Base-by-base conservation (phyloP, 257 asterid species). In the Nicotiana tomentosiformis region DNA sequence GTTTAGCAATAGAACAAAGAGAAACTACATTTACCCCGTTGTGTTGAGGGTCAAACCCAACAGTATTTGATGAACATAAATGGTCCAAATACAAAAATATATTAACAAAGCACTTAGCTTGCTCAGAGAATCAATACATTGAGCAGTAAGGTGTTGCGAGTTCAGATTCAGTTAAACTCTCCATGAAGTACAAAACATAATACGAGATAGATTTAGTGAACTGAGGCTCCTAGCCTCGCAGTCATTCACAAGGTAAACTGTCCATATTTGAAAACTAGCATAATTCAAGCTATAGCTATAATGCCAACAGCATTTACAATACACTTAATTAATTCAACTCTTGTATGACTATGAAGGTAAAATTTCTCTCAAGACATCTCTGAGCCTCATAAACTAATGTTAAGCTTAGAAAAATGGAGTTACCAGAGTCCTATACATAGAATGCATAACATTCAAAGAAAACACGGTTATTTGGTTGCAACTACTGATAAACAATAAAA, bases 351-450 rank as follows among this genome's bases (percentile, higher is more conserved):
- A 14, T 74, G 26, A 51, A 76, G 80, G 80, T 49, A 76, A 49
- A 76, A 35, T 14, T 29, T 26, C 33, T 49, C 23, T 76, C 26
- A 76, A 23, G 79, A 72, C 51, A 70, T 72, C 79, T 72, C 64
- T 51, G 80, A 76, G 80, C 18, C 64, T 76, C 80, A 15, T 49
- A 29, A 76, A 49, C 64, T 51, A 61, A 76, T 14, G 80, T 51
- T 49, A 76, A 72, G 80, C 29, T 51, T 76, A 76, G 49, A 32
- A 76, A 46, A 76, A 76, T 39, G 30, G 46, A 51, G 64, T 29
- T 76, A 76, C 17, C 64, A 49, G 64, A 76, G 64, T 23, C 80
- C 29, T 61, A 51, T 51, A 51, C 7, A 51, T 15, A 76, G 80
- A 51, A 76, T 51, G 64, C 80, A 76, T 23, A 76, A 15, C 53